Percentiles rank a stretch among this genome's conserved stretches.
phyloP scores from a whole-genome alignment of 805 yeast species.

The Metschnikowia aberdeeniae region DNA sequence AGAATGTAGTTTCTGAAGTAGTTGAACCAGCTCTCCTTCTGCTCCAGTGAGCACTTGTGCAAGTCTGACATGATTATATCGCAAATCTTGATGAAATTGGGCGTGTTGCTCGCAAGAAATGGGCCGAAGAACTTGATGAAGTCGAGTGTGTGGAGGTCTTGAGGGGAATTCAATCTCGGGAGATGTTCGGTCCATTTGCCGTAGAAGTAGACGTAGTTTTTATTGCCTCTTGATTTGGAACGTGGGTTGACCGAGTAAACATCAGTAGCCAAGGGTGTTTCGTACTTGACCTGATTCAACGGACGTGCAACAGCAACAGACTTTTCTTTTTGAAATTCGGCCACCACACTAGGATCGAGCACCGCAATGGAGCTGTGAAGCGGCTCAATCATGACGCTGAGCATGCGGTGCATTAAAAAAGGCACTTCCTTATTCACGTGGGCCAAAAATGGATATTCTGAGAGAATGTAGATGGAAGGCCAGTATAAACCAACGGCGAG shows the following conservation, averaged over 20 bases:
- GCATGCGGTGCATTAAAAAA: slow-evolving; percentile 44
- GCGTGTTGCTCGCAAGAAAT: slow-evolving; percentile 44
- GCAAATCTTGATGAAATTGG: slow-evolving; percentile 53
- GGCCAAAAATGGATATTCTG: slow-evolving; percentile 59
- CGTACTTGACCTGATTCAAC: slow-evolving; percentile 24
- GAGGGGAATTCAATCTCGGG: slow-evolving; percentile 33
- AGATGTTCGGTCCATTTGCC: slow-evolving; percentile 45
- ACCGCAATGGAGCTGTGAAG: slow-evolving; percentile 31
- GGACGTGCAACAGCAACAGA: slow-evolving; percentile 23
- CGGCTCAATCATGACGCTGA: slow-evolving; percentile 48
- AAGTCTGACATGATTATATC: slow-evolving; percentile 51
- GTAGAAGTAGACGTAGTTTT: slow-evolving; percentile 40
- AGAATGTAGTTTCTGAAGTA: slow-evolving; percentile 63
- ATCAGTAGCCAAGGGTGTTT: slow-evolving; percentile 18
- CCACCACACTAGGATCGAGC: slow-evolving; percentile 18
- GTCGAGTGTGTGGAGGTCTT: slow-evolving; percentile 45
- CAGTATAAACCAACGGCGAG: slow-evolving; percentile 58
- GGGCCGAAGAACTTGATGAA: slow-evolving; percentile 55
- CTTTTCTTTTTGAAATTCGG: slow-evolving; percentile 21
- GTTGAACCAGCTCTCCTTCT: slow-evolving; percentile 45
- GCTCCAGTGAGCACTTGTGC: slow-evolving; percentile 8
- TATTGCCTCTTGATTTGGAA: slow-evolving; percentile 20
- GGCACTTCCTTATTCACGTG: slow-evolving; percentile 49
- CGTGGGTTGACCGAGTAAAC: slow-evolving; percentile 32
- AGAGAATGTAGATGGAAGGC: slow-evolving; percentile 57